Evolutionary conservation across 1,284 basidiomycete genomes (phyloP), one percentile per base, ranked within the genome.

Genomic region (Rhodotorula sp.): DNA sequence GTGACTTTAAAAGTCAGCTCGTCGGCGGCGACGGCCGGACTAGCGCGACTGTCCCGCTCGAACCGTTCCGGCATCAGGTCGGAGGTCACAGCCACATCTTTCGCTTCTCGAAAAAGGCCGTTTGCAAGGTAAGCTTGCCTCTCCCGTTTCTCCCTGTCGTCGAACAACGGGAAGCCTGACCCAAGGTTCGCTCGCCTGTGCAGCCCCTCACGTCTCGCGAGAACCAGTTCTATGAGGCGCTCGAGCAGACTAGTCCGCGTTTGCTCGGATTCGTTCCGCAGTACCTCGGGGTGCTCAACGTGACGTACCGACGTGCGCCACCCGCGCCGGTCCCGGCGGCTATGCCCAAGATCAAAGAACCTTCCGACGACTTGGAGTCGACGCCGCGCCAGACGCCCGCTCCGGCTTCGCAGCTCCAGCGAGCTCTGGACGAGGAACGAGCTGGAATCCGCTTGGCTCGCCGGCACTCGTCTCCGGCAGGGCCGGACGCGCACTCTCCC

Each of bases 11-110:
- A 26, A 60, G 71, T 31, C 62, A 64, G 26, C 52, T 75, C 52
- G 60, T 75, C 23, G 71, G 67, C 21, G 62, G 62, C 6, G 69
- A 71, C 15, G 74, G 74, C 3, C 65, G 64, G 31, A 69, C 68
- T 31, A 70, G 69, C 60, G 68, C 92, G n/a, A 92, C 93, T 66
- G 94, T 99, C 59, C 95, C 95, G 50, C 84, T 99, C 8, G 89
- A 92, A 68, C 97, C 97, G 2, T 99, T 97, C 82, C 89, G 92
- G 67, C 97, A 99, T 79, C 95, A 98, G 82, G 95, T 99, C 34
- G 95, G 95, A 56, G 95, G 95, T 1, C 95, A 99, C 81, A 93
- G 88, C 77, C 90, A 93, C 71, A 97, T 99, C 79, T 99, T 99
- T 83, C 95, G 95, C 80, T 99, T 99, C 79, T 98, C 95, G 3